Evolutionary conservation across 1,139 yeast genomes (phyloP), one percentile per base, ranked within the genome.

Genomic region (Saccharomyces hybrid): DNA sequence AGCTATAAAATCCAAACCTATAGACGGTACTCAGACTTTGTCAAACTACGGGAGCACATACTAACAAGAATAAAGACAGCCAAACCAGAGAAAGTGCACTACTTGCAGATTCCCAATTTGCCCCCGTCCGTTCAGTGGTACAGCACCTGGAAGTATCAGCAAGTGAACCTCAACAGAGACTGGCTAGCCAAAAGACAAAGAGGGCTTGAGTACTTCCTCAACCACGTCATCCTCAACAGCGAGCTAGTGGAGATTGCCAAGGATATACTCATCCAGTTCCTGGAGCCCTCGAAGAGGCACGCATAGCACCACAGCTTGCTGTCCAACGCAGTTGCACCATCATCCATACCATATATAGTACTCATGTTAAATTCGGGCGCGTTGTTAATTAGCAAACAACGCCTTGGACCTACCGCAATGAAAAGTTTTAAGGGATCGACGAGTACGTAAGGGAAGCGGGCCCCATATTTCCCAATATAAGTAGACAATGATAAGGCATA

Each of bases 121-220:
- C 71, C 71, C 6, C 68, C 68, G 2, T 50, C 58, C 2, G 62
- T 68, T 11, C 63, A 62, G 8, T 68, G 72, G 72, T 68, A 63
- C 54, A 60, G 64, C 28, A 49, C 62, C 8, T 64, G 69, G 67
- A 56, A 62, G 14, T 64, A 66, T 52, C 59, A 61, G 21, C 63
- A 63, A 7, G 59, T 58, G 12, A 68, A 68, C 48, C 55, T 66
- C 21, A 56, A 65, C 50, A 59, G 54, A 42, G 56, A 52, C 44
- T 68, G 71, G 70, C 56, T 68, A 11, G 61, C 61, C 12, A 59
- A 59, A 16, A 59, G 72, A 48, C 63, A 68, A 29, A 61, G 57
- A 26, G 72, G 71, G 2, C 54, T 68, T 46, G 69, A 68, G 48
- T 56, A 52, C 51, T 68, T 68, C 53, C 51, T 68, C 41, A 64